Conservation (phyloP, 1,139 yeast genomes). For the Hemisphaericaspora lyxosophila region DNA sequence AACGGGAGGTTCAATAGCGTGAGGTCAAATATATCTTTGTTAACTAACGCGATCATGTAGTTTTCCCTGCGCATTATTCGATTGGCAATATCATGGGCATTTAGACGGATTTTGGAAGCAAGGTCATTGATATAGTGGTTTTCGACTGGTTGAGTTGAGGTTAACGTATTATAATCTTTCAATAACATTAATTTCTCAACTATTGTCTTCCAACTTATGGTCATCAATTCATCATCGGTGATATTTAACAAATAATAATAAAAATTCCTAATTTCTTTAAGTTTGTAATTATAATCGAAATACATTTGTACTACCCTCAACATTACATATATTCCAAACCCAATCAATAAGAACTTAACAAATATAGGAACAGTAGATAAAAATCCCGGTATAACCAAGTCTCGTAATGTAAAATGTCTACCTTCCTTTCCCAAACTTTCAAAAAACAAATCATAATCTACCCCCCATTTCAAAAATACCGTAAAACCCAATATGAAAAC, state of each 20-base stretch:
- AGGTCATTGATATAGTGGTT: conserved; percentile 46
- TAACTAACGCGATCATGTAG: conserved; percentile 84
- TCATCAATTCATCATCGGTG: conserved; percentile 78
- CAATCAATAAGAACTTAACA: conserved; percentile 60
- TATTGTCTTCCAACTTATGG: conserved; percentile 89
- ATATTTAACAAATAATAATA: conserved; percentile 67
- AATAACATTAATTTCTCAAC: conserved; percentile 75
- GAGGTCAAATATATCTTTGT: conserved; percentile 66
- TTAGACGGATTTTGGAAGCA: conserved; percentile 70
- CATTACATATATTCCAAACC: conserved; percentile 58
- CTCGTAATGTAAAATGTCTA: conserved; percentile 31
- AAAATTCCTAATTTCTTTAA: conserved; percentile 64
- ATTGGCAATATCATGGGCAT: conserved; percentile 93
- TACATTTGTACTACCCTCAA: conserved; percentile 64
- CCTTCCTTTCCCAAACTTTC: conserved; percentile 21
- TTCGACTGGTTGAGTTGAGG: conserved; percentile 42
- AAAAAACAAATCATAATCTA: conserved; percentile 55
- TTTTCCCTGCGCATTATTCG: conserved; percentile 94
- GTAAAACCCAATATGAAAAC: conserved; percentile 77
- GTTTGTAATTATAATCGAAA: conserved; percentile 46
- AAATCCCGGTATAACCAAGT: conserved; percentile 63
- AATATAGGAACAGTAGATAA: conserved; percentile 48
- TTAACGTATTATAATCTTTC: conserved; percentile 76
- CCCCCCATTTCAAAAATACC: conserved; percentile 79
- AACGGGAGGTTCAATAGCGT: conserved; percentile 37